Percentiles rank a stretch among this genome's conserved stretches.
These are phyloP conservation scores for Metschnikowia anglica DNA, from an alignment of 805 yeast genomes.

Conservation along the genomic window DNA sequence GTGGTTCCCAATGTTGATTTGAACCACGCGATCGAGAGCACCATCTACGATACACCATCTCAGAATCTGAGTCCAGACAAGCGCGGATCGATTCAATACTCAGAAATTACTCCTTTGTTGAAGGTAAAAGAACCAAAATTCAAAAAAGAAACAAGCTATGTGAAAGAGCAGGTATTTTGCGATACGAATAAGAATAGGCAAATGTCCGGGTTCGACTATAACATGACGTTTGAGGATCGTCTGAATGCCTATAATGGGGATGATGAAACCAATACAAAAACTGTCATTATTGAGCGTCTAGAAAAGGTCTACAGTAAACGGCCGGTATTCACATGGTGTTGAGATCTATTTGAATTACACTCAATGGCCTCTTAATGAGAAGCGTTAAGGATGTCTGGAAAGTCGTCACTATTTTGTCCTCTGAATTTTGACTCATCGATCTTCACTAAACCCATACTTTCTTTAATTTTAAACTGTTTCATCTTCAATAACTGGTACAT, in stretches of 20 bases:
- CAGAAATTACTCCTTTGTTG: conserved; percentile 9
- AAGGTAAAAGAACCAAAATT: not conserved
- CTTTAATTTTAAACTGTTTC: conserved; percentile 62
- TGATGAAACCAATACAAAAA: conserved; percentile 30
- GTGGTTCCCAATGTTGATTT: conserved; percentile 30
- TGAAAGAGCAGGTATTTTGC: no score
- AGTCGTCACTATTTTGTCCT: conserved; percentile 19
- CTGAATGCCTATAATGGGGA: not conserved
- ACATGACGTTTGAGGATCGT: conserved; percentile 16
- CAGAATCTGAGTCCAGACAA: not conserved
- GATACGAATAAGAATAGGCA: conserved; percentile 3
- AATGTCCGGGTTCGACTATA: conserved; percentile 27
- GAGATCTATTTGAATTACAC: not conserved
- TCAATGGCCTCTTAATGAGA: no score
- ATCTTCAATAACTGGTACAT: conserved; percentile 60
- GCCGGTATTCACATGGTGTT: conserved; percentile 69
- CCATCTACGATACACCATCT: conserved; percentile 22
- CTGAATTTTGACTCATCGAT: conserved; percentile 15
- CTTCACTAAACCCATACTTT: conserved; percentile 43
- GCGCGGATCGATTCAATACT: not conserved
- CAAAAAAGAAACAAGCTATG: not conserved
- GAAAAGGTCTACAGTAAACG: conserved; percentile 54
- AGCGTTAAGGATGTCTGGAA: conserved; percentile 18
- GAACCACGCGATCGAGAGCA: conserved; percentile 41
- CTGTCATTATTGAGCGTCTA: conserved; percentile 59